These are phyloP conservation scores for Asterophora lycoperdoides DNA, from an alignment of 768 basidiomycete genomes.

Conservation along the genomic window DNA sequence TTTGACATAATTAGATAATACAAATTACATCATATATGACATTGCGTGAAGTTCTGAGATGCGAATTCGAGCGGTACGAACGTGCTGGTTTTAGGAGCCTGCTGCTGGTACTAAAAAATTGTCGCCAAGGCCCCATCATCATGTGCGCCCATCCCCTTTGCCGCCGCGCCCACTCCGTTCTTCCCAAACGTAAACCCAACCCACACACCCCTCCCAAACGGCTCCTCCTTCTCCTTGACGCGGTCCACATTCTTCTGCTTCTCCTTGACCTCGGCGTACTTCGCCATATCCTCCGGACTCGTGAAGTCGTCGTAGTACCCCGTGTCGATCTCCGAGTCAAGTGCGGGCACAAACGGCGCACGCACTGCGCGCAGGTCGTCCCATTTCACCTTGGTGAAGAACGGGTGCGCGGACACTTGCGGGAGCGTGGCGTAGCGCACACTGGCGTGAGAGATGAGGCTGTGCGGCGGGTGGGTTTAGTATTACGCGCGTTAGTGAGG, in stretches of 20 bases:
- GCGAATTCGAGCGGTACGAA: too few species aligned
- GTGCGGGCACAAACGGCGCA: conserved; percentile 90
- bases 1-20: too few species aligned
- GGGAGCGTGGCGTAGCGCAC: conserved; percentile 71
- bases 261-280: conserved; percentile 97
- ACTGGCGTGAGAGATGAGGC: conserved; percentile 84
- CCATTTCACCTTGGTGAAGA: conserved; percentile 79
- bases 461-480: conserved; percentile 22
- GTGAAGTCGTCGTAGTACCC: conserved; percentile 95
- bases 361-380: conserved; percentile 66
- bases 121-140: conserved; percentile 54
- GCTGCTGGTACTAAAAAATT: conserved; percentile 61
- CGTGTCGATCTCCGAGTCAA: conserved; percentile 92
- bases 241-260: conserved; percentile 93
- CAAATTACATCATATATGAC: too few species aligned
- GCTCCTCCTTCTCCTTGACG: conserved; percentile 85
- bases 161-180: conserved; percentile 66
- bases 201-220: conserved; percentile 72
- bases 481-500: background rate
- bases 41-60: too few species aligned
- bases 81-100: too few species aligned
- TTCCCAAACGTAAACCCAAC: conserved; percentile 91
- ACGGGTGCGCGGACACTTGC: conserved; percentile 74
- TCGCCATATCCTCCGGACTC: conserved; percentile 90
- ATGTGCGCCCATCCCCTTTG: conserved; percentile 33